These are phyloP conservation scores for Penicillium angulare DNA, from an alignment of 495 filamentous ascomycete genomes.

Conservation along the genomic window DNA sequence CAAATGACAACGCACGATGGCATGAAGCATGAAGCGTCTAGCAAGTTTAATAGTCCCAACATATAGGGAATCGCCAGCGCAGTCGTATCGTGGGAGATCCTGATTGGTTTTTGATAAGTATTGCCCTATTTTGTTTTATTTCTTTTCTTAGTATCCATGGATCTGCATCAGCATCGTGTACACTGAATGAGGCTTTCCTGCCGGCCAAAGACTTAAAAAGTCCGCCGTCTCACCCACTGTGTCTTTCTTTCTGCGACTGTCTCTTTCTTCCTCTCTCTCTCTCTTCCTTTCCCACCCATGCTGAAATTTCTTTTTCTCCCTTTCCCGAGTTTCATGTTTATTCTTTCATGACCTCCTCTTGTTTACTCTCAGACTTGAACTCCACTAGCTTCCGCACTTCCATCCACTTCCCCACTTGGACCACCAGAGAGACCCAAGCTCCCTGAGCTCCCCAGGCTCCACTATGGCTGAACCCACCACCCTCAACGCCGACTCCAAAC, in stretches of 20 bases:
- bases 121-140: neutral
- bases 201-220: slow-evolving; percentile 1
- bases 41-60: neutral
- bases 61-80: slow-evolving; percentile 10
- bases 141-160: neutral
- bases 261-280: too few species aligned
- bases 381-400: neutral
- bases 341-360: too few species aligned
- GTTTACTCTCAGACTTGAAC: too few species aligned
- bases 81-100: slow-evolving; percentile 9
- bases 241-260: too few species aligned
- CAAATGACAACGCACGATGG: slow-evolving; percentile 8
- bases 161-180: too few species aligned
- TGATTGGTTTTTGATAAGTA: slow-evolving; percentile 7
- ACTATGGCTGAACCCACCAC: slow-evolving; percentile 8
- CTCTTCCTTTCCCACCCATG: too few species aligned
- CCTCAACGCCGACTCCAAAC: slow-evolving; percentile 3
- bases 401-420: too few species aligned
- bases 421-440: slow-evolving; percentile 16
- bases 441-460: slow-evolving; percentile 21
- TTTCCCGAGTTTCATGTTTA: neutral
- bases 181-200: too few species aligned
- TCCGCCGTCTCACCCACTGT: slow-evolving; percentile 2
- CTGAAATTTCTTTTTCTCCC: too few species aligned
- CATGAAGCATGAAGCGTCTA: slow-evolving; percentile 3